Conservation (phyloP, 176 grass and related monocot genomes). For the Musa schizocarpa region DNA sequence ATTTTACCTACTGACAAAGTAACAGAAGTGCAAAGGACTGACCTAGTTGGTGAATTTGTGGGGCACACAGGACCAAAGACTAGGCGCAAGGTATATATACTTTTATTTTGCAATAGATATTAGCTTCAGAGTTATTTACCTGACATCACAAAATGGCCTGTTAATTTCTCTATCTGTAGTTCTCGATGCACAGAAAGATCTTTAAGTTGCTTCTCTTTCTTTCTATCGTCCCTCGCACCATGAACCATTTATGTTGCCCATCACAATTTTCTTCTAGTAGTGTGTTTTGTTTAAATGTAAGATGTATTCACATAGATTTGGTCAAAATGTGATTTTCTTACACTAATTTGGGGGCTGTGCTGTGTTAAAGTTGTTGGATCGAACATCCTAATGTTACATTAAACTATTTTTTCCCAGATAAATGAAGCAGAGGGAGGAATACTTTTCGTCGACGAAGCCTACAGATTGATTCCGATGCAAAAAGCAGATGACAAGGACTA, state of each 20-base stretch:
- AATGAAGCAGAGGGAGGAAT: constrained; percentile 81
- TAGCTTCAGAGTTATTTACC: no score
- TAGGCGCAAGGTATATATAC: constrained; percentile 60
- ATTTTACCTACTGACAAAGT: constrained; percentile 88
- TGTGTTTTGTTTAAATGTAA: not conserved
- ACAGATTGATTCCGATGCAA: constrained; percentile 83
- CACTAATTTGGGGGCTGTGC: not conserved
- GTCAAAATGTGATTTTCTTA: not conserved
- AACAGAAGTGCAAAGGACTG: constrained; percentile 93
- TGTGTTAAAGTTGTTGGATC: not conserved
- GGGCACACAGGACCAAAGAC: constrained; percentile 97
- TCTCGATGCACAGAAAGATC: no score
- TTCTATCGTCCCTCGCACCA: no score
- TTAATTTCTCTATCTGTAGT: not conserved
- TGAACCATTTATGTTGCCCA: not conserved
- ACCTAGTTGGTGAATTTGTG: constrained; percentile 97
- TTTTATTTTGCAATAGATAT: not conserved
- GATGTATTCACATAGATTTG: not conserved
- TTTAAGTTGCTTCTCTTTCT: not conserved
- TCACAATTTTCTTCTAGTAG: not conserved
- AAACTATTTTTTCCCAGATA: constrained; percentile 38
- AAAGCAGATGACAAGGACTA: constrained; percentile 94
- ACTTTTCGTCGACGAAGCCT: constrained; percentile 95
- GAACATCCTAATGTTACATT: not conserved
- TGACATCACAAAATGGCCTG: not conserved